Percentiles rank a stretch among this genome's conserved stretches.
phyloP scores from a whole-genome alignment of 805 yeast genomes.

The Lipomyces spencermartinsiae region DNA sequence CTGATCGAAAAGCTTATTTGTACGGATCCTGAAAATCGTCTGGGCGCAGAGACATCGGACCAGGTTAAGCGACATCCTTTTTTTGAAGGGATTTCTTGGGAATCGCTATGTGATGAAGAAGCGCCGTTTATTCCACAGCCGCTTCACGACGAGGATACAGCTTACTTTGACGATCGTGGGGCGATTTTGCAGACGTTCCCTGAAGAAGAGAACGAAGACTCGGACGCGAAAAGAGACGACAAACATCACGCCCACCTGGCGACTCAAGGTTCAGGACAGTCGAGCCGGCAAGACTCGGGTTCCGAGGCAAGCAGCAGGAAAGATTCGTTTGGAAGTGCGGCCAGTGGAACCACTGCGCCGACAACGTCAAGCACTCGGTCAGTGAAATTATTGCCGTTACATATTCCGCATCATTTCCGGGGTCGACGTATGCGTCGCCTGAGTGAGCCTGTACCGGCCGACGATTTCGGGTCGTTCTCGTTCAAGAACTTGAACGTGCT shows the following conservation, averaged over 20 bases:
- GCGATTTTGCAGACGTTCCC: slow-evolving; percentile 75
- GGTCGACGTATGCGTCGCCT: slow-evolving; percentile 73
- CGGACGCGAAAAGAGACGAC: slow-evolving; percentile 41
- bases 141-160: slow-evolving; percentile 85
- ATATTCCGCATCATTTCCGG: slow-evolving; percentile 61
- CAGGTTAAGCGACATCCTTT: slow-evolving; percentile 84
- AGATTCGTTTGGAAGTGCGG: slow-evolving; percentile 6
- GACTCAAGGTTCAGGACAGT: background rate
- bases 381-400: slow-evolving; percentile 49
- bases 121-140: slow-evolving; percentile 78
- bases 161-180: slow-evolving; percentile 90
- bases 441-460: slow-evolving; percentile 62
- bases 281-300: slow-evolving; percentile 1
- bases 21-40: slow-evolving; percentile 67
- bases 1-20: slow-evolving; percentile 67
- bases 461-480: slow-evolving; percentile 87
- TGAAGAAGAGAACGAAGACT: slow-evolving; percentile 46
- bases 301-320: slow-evolving; percentile 3
- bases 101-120: slow-evolving; percentile 70
- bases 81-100: slow-evolving; percentile 78
- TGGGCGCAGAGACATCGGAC: slow-evolving; percentile 75
- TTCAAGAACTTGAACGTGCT: slow-evolving; percentile 87
- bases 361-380: slow-evolving; percentile 5
- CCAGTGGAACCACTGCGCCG: slow-evolving; percentile 3
- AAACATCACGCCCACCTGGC: background rate